Conservation (phyloP, 1,284 basidiomycete genomes). For the Marasmius sp. region DNA sequence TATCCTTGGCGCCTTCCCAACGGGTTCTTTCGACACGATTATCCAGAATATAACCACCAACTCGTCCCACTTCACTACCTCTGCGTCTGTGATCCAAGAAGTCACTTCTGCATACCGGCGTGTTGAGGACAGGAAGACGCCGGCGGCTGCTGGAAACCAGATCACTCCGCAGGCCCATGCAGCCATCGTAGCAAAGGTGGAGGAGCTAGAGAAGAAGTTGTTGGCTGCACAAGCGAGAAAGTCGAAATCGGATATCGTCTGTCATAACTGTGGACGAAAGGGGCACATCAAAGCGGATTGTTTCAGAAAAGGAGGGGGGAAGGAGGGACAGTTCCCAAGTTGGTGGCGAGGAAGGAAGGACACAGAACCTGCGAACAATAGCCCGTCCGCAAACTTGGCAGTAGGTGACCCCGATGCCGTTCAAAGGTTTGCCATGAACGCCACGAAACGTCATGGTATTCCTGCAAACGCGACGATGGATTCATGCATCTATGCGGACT, state of each 20-base stretch:
- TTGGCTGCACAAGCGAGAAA: neutral
- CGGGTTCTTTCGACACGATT: slow-evolving; percentile 4
- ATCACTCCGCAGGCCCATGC: neutral
- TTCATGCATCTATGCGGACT: neutral
- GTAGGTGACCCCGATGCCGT: neutral
- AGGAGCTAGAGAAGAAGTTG: slow-evolving; percentile 1
- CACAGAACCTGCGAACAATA: neutral
- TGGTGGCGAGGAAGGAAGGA: slow-evolving; percentile 10
- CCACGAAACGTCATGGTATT: neutral
- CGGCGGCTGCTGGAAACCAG: neutral
- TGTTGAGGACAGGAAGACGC: neutral
- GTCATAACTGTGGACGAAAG: neutral
- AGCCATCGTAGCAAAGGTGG: neutral
- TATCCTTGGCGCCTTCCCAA: slow-evolving; percentile 6
- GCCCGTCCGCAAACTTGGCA: neutral
- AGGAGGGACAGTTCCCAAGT: slow-evolving; percentile 7
- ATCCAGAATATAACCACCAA: slow-evolving; percentile 6
- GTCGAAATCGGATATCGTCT: neutral
- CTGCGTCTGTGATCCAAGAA: slow-evolving; percentile 5
- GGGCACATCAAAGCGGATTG: slow-evolving; percentile 3
- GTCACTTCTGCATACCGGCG: neutral
- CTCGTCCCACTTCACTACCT: neutral
- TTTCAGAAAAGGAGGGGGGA: slow-evolving; percentile 8
- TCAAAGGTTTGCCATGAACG: neutral
- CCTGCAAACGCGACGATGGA: neutral